A percentile compares a stretch with the other conserved stretches of the same genome.
Evolutionary conservation across 345 rosid species (phyloP).

Genomic region (Gossypium thurberi): DNA sequence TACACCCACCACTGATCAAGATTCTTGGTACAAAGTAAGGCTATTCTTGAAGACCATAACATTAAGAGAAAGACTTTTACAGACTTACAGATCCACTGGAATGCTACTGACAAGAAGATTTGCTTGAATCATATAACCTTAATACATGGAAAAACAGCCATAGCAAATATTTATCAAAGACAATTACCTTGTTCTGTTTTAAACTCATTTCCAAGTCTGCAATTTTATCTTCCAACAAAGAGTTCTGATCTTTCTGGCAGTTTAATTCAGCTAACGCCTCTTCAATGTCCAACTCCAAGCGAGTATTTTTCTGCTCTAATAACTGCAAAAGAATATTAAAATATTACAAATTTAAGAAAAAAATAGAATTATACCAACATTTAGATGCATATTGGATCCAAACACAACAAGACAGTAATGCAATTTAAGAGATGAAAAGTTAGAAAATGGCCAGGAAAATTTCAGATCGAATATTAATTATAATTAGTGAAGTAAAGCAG

Average conservation of each 20-base stretch:
- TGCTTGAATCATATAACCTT: background rate
- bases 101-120: background rate
- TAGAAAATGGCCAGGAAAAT: background rate
- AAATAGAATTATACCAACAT: background rate
- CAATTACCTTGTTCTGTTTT: constrained; percentile 50
- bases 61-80: background rate
- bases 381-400: background rate
- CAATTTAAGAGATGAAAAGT: background rate
- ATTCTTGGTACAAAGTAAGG: background rate
- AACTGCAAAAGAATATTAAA: constrained; percentile 36
- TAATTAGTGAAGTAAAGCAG: constrained; percentile 14
- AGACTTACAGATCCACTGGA: background rate
- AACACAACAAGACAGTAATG: background rate
- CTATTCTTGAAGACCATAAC: background rate
- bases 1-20: background rate
- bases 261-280: constrained; percentile 45
- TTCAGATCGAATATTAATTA: background rate
- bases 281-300: constrained; percentile 45
- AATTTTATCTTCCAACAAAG: constrained; percentile 41
- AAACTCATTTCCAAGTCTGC: constrained; percentile 43
- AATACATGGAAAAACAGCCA: background rate
- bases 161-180: background rate
- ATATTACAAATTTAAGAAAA: constrained; percentile 3
- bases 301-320: constrained; percentile 63
- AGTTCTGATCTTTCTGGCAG: constrained; percentile 47